Base-by-base conservation (phyloP, 2,329 filamentous ascomycete species). In the Talaromyces sp. region DNA sequence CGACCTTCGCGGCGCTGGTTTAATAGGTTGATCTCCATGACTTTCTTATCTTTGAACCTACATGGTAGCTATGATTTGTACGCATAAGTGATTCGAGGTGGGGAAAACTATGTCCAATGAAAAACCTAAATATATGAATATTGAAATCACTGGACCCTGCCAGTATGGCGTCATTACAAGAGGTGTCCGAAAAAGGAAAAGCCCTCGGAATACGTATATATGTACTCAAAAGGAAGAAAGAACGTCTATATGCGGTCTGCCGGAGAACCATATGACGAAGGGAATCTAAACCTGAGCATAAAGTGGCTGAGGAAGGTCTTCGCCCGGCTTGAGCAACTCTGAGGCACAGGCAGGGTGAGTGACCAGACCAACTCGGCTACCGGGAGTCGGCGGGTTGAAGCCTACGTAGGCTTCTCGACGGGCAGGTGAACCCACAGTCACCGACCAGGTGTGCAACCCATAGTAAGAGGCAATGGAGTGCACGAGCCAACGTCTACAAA, bases 391-490 rank as follows among this genome's bases (percentile, higher is more conserved):
- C 44, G 80, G 64, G 47, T 69, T 65, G 56, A 93, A 77, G 3
- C 89, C 89, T 19, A 97, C 86, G 65, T 95, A 96, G 7, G 94
- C 91, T 57, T 94, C 88, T 47, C 90, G 84, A 47, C 87, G 83
- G 13, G 86, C 82, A 2, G 90, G 87, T 59, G 85, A 80, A 29
- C 86, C 86, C 1, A 87, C 81, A 0, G 88, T 88, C 54, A 93
- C 84, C 4, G 89, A 92, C 77, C 86, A 91, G 17, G 92, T 96
- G 55, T 86, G 83, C 51, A 97, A 81, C 40, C 91, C 92, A 69
- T 97, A 97, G 72, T 97, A 97, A 36, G 88, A 85, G 9, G 90
- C 93, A 58, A 97, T 92, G 52, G 90, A 89, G 73, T 97, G 92
- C 1, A 95, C 90, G 49, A 97, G 83, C 89, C 92, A 97, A 58